These are phyloP conservation scores for Aspergillus carbonarius DNA, from an alignment of 2,329 filamentous ascomycete species.

Conservation along the genomic window DNA sequence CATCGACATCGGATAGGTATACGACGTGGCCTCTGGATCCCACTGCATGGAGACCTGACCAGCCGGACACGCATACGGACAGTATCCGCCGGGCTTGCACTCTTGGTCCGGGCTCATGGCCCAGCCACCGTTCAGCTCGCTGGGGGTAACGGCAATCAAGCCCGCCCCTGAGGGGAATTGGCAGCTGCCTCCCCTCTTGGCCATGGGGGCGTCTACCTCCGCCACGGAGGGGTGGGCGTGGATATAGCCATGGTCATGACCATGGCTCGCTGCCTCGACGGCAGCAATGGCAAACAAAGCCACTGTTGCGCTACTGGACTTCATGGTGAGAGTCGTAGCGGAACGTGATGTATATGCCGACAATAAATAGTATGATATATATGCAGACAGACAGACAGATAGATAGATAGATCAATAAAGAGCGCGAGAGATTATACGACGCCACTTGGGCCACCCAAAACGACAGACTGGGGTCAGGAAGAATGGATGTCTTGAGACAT, in stretches of 20 bases:
- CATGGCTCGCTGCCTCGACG: slow-evolving; percentile 36
- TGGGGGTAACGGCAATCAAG: slow-evolving; percentile 66
- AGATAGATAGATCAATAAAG: not conserved
- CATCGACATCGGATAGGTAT: slow-evolving; percentile 70
- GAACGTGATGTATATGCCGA: not conserved
- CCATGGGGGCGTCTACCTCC: slow-evolving; percentile 35
- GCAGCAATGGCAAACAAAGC: slow-evolving; percentile 39
- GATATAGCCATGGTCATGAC: slow-evolving; percentile 11
- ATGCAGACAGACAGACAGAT: slow-evolving; percentile 5
- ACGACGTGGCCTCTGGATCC: slow-evolving; percentile 66
- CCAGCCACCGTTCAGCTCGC: slow-evolving; percentile 68
- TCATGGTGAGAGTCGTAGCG: slow-evolving; percentile 29
- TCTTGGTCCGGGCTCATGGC: slow-evolving; percentile 74
- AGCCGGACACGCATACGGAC: slow-evolving; percentile 73
- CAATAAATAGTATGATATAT: slow-evolving; percentile 4
- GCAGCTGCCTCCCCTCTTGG: slow-evolving; percentile 60
- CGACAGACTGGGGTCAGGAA: slow-evolving; percentile 24
- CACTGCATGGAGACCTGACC: slow-evolving; percentile 78
- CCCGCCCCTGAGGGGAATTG: slow-evolving; percentile 66
- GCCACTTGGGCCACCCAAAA: slow-evolving; percentile 6
- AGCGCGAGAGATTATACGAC: not conserved
- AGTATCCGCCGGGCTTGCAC: slow-evolving; percentile 67
- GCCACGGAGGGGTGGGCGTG: slow-evolving; percentile 27
- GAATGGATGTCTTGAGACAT: slow-evolving; percentile 7
- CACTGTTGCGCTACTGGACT: slow-evolving; percentile 33